Evolutionary conservation across 2,329 filamentous ascomycete genomes (phyloP).

Genomic region (Rhinocladiella similis): DNA sequence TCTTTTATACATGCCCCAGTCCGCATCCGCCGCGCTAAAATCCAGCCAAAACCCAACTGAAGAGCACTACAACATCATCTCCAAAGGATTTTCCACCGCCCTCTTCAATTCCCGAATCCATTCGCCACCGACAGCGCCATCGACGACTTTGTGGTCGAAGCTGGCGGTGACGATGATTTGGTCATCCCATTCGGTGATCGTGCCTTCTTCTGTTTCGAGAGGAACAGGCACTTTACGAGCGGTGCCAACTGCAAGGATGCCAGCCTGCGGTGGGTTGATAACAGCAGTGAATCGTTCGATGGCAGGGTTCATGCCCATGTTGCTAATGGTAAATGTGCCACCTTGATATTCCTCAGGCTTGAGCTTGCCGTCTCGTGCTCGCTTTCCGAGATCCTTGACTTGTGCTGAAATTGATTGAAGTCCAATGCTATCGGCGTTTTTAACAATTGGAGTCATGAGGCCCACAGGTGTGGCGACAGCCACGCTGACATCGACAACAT

Average conservation of each 20-base stretch:
- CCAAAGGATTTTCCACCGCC: slow-evolving; percentile 93
- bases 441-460: slow-evolving; percentile 97
- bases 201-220: slow-evolving; percentile 79
- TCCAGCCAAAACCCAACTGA: slow-evolving; percentile 18
- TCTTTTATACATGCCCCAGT: slow-evolving; percentile 26
- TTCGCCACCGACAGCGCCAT: slow-evolving; percentile 93
- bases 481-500: slow-evolving; percentile 90
- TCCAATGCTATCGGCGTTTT: slow-evolving; percentile 80
- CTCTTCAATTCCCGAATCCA: slow-evolving; percentile 98
- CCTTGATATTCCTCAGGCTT: slow-evolving; percentile 99
- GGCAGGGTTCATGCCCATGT: slow-evolving; percentile 99
- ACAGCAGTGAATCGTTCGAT: slow-evolving; percentile 97
- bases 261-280: slow-evolving; percentile 97
- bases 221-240: slow-evolving; percentile 93
- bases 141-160: slow-evolving; percentile 99
- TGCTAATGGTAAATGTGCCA: slow-evolving; percentile 98
- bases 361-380: slow-evolving; percentile 93
- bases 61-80: slow-evolving; percentile 74
- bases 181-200: slow-evolving; percentile 86
- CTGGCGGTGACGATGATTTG: slow-evolving; percentile 92
- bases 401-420: slow-evolving; percentile 83
- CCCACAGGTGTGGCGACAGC: slow-evolving; percentile 90
- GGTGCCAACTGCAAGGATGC: slow-evolving; percentile 91
- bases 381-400: slow-evolving; percentile 96
- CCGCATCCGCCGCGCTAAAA: slow-evolving; percentile 27